phyloP scores from a whole-genome alignment of 108 stramenopile species.

The Skeletonema tropicum region DNA sequence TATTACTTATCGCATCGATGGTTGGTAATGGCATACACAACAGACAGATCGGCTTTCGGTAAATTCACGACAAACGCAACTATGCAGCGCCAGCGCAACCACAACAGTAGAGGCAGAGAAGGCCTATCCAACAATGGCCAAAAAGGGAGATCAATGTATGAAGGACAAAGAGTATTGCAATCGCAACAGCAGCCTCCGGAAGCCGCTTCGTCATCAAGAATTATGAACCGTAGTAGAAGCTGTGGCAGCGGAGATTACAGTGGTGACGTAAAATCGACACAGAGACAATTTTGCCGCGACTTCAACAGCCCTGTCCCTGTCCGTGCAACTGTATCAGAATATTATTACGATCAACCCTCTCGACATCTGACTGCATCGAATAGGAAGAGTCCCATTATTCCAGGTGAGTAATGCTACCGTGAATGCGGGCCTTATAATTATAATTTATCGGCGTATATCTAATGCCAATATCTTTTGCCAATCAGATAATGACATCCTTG shows the following conservation, averaged over 20 bases:
- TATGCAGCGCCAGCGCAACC: no score
- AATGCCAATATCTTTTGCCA: no score
- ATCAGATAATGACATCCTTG: no score
- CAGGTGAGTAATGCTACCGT: background rate
- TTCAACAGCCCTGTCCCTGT: background rate
- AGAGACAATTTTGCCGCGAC: background rate
- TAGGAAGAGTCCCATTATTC: background rate
- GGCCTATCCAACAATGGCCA: no score
- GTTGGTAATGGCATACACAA: no score
- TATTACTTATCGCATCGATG: no score
- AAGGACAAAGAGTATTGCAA: no score
- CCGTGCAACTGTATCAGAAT: background rate
- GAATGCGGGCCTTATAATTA: background rate
- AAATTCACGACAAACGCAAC: no score
- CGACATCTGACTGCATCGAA: background rate
- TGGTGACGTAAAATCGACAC: background rate
- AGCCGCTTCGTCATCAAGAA: background rate
- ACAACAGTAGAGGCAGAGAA: no score
- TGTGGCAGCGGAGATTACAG: background rate
- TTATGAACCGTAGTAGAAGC: background rate
- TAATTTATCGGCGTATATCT: no score
- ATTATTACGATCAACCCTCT: background rate
- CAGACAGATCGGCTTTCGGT: no score
- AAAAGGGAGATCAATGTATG: no score
- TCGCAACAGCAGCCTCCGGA: background rate